phyloP scores from a whole-genome alignment of 176 grass and related monocot genomes.

The Eragrostis nindensis region DNA sequence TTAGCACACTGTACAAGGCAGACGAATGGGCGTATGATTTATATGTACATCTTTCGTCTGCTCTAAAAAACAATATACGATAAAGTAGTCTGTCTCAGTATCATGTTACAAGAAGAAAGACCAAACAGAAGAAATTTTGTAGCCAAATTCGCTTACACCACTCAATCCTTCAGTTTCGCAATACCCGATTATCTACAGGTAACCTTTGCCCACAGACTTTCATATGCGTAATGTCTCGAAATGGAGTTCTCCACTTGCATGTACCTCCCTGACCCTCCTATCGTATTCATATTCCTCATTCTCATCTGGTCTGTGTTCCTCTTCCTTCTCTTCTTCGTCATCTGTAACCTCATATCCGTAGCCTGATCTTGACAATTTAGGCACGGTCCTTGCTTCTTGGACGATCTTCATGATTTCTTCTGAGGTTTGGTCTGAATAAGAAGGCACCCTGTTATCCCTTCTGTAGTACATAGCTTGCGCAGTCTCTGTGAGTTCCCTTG shows the following conservation, averaged over 20 bases:
- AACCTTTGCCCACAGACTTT: conserved; percentile 23
- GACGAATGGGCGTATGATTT: conserved; percentile 18
- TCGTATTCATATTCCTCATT: conserved; percentile 73
- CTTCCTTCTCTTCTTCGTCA: conserved; percentile 64
- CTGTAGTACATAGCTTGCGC: conserved; percentile 81
- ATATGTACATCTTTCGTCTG: conserved; percentile 34
- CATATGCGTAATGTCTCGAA: conserved; percentile 66
- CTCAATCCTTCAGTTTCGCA: conserved; percentile 12
- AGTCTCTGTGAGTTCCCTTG: conserved; percentile 78
- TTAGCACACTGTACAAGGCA: background rate
- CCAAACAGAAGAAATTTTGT: conserved; percentile 48
- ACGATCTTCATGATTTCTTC: conserved; percentile 89
- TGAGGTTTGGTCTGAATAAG: conserved; percentile 71
- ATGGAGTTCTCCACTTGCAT: conserved; percentile 72
- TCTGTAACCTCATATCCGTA: conserved; percentile 70
- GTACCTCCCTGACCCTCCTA: conserved; percentile 78
- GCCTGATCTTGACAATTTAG: conserved; percentile 54
- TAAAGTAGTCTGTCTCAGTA: background rate
- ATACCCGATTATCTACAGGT: conserved; percentile 46
- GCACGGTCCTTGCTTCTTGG: conserved; percentile 73
- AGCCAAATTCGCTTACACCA: conserved; percentile 55
- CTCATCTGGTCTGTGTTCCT: conserved; percentile 45
- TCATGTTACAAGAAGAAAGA: conserved; percentile 44
- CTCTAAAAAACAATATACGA: conserved; percentile 28
- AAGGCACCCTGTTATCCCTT: conserved; percentile 74